phyloP scores from a whole-genome alignment of 2,329 filamentous ascomycete species.

The Nannizzia gypsea region DNA sequence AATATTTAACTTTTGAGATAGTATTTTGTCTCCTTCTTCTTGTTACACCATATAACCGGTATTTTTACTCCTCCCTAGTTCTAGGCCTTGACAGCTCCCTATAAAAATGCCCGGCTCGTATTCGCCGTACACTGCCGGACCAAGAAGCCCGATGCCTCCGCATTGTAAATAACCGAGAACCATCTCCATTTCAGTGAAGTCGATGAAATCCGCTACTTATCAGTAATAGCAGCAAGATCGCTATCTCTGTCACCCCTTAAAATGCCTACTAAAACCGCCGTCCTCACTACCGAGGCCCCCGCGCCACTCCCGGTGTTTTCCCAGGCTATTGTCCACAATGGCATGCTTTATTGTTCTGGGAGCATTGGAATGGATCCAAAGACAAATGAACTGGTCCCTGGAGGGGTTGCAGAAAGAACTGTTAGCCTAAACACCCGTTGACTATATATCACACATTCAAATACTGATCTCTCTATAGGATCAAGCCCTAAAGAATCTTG shows the following conservation, averaged over 20 bases:
- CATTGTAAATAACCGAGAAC: neutral
- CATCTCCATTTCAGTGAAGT: neutral
- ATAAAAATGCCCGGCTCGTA: neutral
- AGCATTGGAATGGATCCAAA: slow-evolving; percentile 46
- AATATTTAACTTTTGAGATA: neutral
- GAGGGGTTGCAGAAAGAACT: slow-evolving; percentile 23
- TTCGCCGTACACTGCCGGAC: neutral
- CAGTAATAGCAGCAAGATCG: neutral
- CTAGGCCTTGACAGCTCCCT: neutral
- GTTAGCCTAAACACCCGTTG: slow-evolving; percentile 4
- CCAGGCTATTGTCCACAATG: slow-evolving; percentile 50
- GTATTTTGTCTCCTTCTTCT: neutral
- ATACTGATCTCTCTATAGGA: slow-evolving; percentile 1
- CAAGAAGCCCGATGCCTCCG: neutral
- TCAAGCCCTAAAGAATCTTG: slow-evolving; percentile 48
- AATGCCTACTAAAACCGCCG: slow-evolving; percentile 21
- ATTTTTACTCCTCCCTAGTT: neutral
- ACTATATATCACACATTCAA: neutral
- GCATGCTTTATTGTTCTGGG: slow-evolving; percentile 60
- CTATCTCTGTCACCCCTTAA: neutral
- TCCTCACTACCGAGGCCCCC: slow-evolving; percentile 40
- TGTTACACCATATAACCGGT: neutral
- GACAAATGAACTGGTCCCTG: slow-evolving; percentile 45
- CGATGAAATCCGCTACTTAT: neutral
- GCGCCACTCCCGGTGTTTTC: slow-evolving; percentile 46